Evolutionary conservation across 2,329 filamentous ascomycete genomes (phyloP), one percentile per base, ranked within the genome.

Genomic region (Immersiporthe knoxdaviesiana): DNA sequence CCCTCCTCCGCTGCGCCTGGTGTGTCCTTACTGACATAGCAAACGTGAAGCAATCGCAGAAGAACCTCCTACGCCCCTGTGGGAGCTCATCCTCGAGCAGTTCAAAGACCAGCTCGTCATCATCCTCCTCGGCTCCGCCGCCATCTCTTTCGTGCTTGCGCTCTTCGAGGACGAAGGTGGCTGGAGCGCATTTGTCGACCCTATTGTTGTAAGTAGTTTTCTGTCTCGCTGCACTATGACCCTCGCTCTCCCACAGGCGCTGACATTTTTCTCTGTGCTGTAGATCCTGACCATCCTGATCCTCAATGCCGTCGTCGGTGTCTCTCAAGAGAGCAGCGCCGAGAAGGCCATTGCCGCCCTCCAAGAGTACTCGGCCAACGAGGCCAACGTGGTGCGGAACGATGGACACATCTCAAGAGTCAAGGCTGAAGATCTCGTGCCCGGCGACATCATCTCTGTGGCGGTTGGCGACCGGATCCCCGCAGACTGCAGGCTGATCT

Each of bases 101-200:
- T 99, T 99, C 87, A 97, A 99, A 82, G 96, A 99, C 79, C 96
- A 99, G 81, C 89, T 99, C 62, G 96, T 99, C 74, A 88, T 99
- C 66, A 99, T 99, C 75, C 86, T 99, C 30, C 88, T 99, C 63
- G 96, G 90, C 67, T 98, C 95, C 50, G 96, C 96, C 14, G 93
- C 91, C 27, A 91, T 99, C 47, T 98, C 96, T 2, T 98, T 99
- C 78, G 89, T 94, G 35, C 85, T 99, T 72, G 96, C 96, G 35
- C 86, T 99, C 16, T 94, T 99, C 74, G 96, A 99, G 79, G 92
- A 96, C 59, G 92, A 92, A 71, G 93, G 94, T 75, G 96, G 94
- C 75, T 97, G 94, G 94, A 94, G 94, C 72, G 96, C 95, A 47
- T 99, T 99, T 80, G 96, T 99, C 70, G 96, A 99, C 79, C 96